Evolutionary conservation across 2,329 filamentous ascomycete species (phyloP), one percentile per base, ranked within the genome.

Genomic region (Sclerotinia sclerotiorum): DNA sequence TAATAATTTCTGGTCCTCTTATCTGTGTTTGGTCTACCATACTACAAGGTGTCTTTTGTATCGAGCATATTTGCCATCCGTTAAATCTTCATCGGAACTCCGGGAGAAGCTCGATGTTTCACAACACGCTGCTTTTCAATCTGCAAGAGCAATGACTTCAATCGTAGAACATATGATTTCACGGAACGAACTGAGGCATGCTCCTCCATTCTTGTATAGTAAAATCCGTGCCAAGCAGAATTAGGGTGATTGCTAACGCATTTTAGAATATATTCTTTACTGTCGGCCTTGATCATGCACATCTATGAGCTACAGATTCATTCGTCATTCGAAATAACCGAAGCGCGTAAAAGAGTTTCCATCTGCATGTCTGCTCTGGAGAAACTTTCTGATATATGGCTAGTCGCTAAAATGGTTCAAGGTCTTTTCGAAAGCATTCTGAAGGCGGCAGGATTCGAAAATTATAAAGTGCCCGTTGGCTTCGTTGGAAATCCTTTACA

Each of bases 351-450:
- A 77, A 86, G 94, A 69, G 86, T 97, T 74, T 87, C 90, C 58
- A 90, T 90, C n/a, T 98, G 94, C 77, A 95, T 97, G 92, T 85
- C 88, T 69, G 93, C 94, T 0, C 83, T 98, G 72, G 95, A 95
- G 77, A 93, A 97, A 72, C 93, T 98, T 0, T 97, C 93, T 8
- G 93, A 91, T 74, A 93, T 97, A 2, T 98, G 94, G 94, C 85
- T 97, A 7, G 94, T 98, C 3, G 94, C 94, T 0, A 97, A 97
- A 80, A 97, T 98, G 94, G 94, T 98, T 0, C 93, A 96, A 76
- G 97, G 94, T 0, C 83, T 98, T 5, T 98, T 98, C 74, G 94
- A 97, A 77, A 97, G 93, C 0, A 97, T 98, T 73, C 84, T 98
- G 42, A 27, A 57, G 8, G 42, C 52, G 29, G 63, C 63, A 35